phyloP scores from a whole-genome alignment of 1,284 basidiomycete genomes.

The Lentinula novae-zelandiae region DNA sequence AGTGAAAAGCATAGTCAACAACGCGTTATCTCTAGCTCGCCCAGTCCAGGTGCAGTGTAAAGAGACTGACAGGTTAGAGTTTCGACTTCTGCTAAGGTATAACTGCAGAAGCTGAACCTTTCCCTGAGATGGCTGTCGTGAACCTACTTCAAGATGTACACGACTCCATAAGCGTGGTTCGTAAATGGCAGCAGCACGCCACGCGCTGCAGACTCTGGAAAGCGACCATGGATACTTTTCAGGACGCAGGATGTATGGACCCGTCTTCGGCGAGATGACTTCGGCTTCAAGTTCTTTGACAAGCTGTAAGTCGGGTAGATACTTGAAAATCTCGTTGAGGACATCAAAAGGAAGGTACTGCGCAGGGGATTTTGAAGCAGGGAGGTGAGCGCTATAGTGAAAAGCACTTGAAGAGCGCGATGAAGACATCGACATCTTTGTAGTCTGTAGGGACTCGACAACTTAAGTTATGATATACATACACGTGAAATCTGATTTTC shows the following conservation, averaged over 20 bases:
- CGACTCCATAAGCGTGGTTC: background rate
- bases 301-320: background rate
- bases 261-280: slow-evolving; percentile 3
- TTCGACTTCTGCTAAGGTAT: background rate
- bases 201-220: background rate
- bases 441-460: background rate
- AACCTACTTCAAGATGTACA: slow-evolving; percentile 1
- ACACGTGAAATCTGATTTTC: too few relatives aligned
- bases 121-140: background rate
- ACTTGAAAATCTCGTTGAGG: slow-evolving; percentile 1
- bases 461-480: too few relatives aligned
- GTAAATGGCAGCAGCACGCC: background rate
- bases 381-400: background rate
- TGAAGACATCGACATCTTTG: background rate
- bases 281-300: background rate
- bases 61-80: background rate
- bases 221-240: background rate
- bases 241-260: slow-evolving; percentile 2
- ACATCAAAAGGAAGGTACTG: slow-evolving; percentile 4
- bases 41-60: background rate
- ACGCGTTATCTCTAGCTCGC: background rate
- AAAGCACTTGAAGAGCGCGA: background rate
- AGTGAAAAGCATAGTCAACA: background rate
- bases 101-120: background rate
- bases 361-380: background rate